Conservation (phyloP, 495 filamentous ascomycete species). For the Trichoderma gamsii region DNA sequence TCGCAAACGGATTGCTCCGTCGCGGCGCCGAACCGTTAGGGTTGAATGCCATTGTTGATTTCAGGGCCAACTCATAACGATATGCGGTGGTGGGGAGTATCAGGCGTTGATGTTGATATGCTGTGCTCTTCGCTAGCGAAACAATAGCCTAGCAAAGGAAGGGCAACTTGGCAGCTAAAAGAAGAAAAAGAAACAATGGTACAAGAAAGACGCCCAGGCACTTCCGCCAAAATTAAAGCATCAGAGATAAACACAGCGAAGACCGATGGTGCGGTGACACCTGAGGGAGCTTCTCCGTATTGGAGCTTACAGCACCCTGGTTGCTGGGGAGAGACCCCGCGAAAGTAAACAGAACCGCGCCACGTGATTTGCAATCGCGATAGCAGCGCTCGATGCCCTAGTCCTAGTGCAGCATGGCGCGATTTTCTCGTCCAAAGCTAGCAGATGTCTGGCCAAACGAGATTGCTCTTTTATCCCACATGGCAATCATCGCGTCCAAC, state of each 20-base stretch:
- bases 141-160: neutral
- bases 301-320: neutral
- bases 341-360: neutral
- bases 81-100: neutral
- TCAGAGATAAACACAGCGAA: neutral
- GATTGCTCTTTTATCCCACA: constrained; percentile 10
- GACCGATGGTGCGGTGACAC: constrained; percentile 5
- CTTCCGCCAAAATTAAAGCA: neutral
- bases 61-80: neutral
- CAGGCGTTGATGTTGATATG: neutral
- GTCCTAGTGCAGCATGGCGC: neutral
- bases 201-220: constrained; percentile 8
- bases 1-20: constrained; percentile 72
- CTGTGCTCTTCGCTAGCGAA: neutral
- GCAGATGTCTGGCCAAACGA: neutral
- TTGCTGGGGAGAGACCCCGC: constrained; percentile 14
- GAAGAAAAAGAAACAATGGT: neutral
- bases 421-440: neutral
- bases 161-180: neutral
- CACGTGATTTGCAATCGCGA: constrained; percentile 12
- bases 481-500: constrained; percentile 9
- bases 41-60: constrained; percentile 33
- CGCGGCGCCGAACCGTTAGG: constrained; percentile 33
- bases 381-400: neutral
- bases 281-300: constrained; percentile 1